A percentile compares a stretch with the other conserved stretches of the same genome.
These are phyloP conservation scores for Gnomoniopsis sp. DNA, from an alignment of 2,329 filamentous ascomycete genomes.

Conservation along the genomic window DNA sequence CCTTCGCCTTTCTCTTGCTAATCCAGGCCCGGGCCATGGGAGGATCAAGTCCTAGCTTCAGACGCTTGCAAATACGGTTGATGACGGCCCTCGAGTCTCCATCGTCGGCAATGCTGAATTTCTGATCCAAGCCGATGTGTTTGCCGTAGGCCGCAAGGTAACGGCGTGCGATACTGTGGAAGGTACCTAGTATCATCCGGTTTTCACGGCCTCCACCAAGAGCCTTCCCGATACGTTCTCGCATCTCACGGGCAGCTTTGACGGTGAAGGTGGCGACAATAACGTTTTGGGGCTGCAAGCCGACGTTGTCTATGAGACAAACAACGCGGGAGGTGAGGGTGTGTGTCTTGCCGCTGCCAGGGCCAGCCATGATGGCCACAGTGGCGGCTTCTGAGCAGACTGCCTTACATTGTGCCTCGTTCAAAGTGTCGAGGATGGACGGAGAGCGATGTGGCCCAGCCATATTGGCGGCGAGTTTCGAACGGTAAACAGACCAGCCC, in stretches of 20 bases:
- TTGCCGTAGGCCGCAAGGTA: slow-evolving; percentile 84
- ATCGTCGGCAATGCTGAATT: slow-evolving; percentile 88
- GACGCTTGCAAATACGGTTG: slow-evolving; percentile 76
- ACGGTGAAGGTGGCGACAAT: slow-evolving; percentile 97
- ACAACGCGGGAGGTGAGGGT: slow-evolving; percentile 90
- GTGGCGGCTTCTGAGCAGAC: slow-evolving; percentile 51
- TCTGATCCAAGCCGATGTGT: slow-evolving; percentile 74
- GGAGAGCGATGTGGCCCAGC: slow-evolving; percentile 17
- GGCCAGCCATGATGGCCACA: slow-evolving; percentile 65
- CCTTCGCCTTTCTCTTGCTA: slow-evolving; percentile 61
- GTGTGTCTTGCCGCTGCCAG: slow-evolving; percentile 85
- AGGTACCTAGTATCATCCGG: slow-evolving; percentile 83
- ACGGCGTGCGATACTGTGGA: slow-evolving; percentile 85
- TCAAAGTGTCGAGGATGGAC: slow-evolving; percentile 46
- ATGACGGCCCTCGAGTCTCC: slow-evolving; percentile 77
- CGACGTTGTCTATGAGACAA: slow-evolving; percentile 72
- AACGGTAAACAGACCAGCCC: slow-evolving; percentile 5
- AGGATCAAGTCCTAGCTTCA: slow-evolving; percentile 66
- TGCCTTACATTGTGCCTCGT: slow-evolving; percentile 52
- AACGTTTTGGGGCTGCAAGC: slow-evolving; percentile 78
- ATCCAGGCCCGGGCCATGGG: slow-evolving; percentile 72
- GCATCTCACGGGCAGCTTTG: slow-evolving; percentile 93
- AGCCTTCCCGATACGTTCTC: slow-evolving; percentile 75
- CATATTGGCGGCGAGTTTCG: background rate
- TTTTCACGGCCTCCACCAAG: slow-evolving; percentile 74